Conservation (phyloP, 2,329 filamentous ascomycete genomes). For the Colletotrichum caudatum region DNA sequence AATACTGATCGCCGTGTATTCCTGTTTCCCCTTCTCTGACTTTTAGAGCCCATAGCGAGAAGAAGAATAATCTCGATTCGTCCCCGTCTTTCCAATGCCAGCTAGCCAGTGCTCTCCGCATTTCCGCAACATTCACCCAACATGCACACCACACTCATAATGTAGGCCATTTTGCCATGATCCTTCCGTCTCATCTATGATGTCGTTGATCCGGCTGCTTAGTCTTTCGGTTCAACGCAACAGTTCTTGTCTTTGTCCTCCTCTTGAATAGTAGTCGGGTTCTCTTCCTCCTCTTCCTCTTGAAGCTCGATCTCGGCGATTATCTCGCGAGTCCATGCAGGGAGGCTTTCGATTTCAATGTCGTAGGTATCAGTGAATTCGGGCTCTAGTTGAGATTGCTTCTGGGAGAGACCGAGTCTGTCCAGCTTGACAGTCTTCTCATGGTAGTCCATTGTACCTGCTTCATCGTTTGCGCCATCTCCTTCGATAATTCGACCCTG, state of each 20-base stretch:
- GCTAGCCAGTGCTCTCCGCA: background rate
- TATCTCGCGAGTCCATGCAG: slow-evolving; percentile 12
- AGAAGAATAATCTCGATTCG: background rate
- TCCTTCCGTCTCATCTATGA: background rate
- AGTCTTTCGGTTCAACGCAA: background rate
- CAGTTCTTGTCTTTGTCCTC: background rate
- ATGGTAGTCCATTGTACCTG: background rate
- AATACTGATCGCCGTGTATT: background rate
- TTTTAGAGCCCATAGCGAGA: background rate
- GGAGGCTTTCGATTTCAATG: slow-evolving; percentile 1
- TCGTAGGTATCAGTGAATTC: background rate
- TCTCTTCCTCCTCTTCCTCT: slow-evolving; percentile 1
- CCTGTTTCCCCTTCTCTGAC: background rate
- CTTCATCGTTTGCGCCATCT: slow-evolving; percentile 10
- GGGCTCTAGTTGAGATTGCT: background rate
- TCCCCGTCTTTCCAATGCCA: background rate
- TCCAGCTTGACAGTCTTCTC: slow-evolving; percentile 1
- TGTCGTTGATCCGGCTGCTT: background rate
- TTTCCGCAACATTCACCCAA: background rate
- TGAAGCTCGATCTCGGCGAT: slow-evolving; percentile 11
- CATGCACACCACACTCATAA: background rate
- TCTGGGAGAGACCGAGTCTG: background rate
- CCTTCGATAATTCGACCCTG: background rate
- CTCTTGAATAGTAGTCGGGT: background rate
- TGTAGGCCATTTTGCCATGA: background rate